Evolutionary conservation across 148 eudicot species (phyloP).

Genomic region (Vaccinium vitisidaea): DNA sequence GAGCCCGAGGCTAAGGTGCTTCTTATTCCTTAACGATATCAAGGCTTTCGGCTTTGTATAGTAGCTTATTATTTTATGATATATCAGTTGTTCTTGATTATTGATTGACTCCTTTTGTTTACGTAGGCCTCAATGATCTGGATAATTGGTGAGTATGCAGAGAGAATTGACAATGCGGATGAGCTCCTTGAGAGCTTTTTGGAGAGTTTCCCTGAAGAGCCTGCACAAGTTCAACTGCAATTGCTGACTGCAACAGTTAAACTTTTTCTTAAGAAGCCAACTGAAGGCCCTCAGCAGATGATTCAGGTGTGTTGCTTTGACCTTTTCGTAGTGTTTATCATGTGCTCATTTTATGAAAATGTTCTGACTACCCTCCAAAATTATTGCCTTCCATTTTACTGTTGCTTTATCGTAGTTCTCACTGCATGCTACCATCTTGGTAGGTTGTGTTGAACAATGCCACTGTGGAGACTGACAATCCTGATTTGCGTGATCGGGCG

Average conservation of each 20-base stretch:
- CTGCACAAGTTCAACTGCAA: constrained; percentile 96
- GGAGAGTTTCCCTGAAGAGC: constrained; percentile 94
- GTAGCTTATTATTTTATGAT: not conserved
- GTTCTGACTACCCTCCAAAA: not conserved
- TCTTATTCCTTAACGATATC: constrained; percentile 18
- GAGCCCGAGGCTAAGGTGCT: constrained; percentile 98
- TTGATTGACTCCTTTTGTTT: constrained; percentile 3
- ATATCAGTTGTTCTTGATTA: not conserved
- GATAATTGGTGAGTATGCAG: constrained; percentile 99
- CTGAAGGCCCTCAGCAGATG: constrained; percentile 99
- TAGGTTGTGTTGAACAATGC: constrained; percentile 98
- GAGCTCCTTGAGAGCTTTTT: constrained; percentile 95
- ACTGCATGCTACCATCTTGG: constrained; percentile 18
- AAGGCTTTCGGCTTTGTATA: constrained; percentile 16
- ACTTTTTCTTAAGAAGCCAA: constrained; percentile 96
- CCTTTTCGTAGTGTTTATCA: not conserved
- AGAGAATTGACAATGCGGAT: constrained; percentile 98
- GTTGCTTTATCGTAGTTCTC: not conserved
- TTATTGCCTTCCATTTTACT: not conserved
- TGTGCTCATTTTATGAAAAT: not conserved
- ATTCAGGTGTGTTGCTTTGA: constrained; percentile 62
- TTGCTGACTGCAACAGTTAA: constrained; percentile 94
- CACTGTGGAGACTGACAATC: constrained; percentile 98
- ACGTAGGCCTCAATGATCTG: constrained; percentile 95
- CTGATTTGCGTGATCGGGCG: constrained; percentile 96